phyloP scores from a whole-genome alignment of 1,284 basidiomycete genomes.

The Paramarasmius palmivorus region DNA sequence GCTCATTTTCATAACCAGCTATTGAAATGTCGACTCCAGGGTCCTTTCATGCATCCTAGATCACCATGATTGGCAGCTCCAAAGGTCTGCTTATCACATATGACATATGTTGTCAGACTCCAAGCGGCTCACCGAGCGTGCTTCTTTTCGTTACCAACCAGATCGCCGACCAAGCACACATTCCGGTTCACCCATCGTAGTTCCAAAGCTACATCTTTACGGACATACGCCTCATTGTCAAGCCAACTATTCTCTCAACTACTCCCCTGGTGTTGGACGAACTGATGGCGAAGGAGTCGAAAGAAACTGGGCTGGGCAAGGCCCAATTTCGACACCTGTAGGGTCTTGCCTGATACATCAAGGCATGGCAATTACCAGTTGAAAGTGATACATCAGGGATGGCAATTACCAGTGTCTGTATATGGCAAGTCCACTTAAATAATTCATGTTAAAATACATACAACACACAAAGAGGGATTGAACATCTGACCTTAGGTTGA shows the following conservation, averaged over 20 bases:
- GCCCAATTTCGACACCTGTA: too few species aligned
- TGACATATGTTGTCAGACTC: conserved; percentile 24
- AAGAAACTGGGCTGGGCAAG: conserved; percentile 13
- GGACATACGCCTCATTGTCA: conserved; percentile 24
- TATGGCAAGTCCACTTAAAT: too few species aligned
- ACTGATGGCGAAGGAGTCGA: conserved; percentile 32
- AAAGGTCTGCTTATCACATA: conserved; percentile 19
- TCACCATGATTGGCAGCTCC: not conserved
- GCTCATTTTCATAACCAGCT: conserved; percentile 19
- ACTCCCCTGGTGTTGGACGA: conserved; percentile 14
- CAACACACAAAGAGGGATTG: too few species aligned
- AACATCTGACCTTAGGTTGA: too few species aligned
- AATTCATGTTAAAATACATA: too few species aligned
- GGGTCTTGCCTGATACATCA: too few species aligned
- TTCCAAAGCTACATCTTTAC: conserved; percentile 28
- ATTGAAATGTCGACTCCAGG: conserved; percentile 30
- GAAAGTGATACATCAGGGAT: too few species aligned
- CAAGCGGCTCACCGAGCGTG: conserved; percentile 16
- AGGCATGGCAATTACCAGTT: too few species aligned
- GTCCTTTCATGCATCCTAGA: conserved; percentile 15
- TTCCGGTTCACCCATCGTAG: not conserved
- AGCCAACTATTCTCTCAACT: conserved; percentile 24
- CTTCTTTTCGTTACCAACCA: conserved; percentile 13
- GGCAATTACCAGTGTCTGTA: too few species aligned
- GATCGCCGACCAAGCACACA: conserved; percentile 5